phyloP scores from a whole-genome alignment of 805 yeast species.

The Metschnikowia henanensis region DNA sequence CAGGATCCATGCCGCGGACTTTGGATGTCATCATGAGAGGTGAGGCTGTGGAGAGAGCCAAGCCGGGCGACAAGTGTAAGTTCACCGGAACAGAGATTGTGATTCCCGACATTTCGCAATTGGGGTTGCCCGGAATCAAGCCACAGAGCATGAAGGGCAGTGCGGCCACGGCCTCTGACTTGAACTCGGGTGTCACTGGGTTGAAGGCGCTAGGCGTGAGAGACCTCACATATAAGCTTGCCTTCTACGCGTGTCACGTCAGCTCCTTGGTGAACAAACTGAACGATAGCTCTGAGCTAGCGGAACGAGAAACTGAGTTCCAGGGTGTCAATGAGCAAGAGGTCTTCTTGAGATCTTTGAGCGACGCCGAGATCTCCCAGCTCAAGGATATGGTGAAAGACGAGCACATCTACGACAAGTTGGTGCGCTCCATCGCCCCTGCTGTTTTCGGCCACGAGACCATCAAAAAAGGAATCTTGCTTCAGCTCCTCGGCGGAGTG shows the following conservation, averaged over 20 bases:
- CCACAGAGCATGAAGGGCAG: conserved; percentile 76
- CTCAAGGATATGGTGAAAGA: conserved; percentile 89
- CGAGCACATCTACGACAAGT: conserved; percentile 76
- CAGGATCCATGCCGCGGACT: conserved; percentile 98
- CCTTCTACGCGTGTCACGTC: conserved; percentile 91
- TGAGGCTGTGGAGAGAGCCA: conserved; percentile 92
- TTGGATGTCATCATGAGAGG: conserved; percentile 91
- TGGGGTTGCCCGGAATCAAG: conserved; percentile 93
- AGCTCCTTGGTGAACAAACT: conserved; percentile 52
- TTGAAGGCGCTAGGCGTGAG: conserved; percentile 89
- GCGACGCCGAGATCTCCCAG: conserved; percentile 80
- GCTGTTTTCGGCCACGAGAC: conserved; percentile 96
- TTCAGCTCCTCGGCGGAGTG: conserved; percentile 93
- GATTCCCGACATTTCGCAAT: conserved; percentile 89
- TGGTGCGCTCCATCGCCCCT: conserved; percentile 90
- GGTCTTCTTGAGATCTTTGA: conserved; percentile 70
- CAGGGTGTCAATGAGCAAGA: conserved; percentile 74
- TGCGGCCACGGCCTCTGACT: conserved; percentile 62
- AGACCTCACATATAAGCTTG: conserved; percentile 87
- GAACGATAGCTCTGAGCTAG: conserved; percentile 18
- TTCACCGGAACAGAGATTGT: conserved; percentile 96
- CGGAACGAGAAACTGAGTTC: conserved; percentile 27
- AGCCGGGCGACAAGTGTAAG: conserved; percentile 94
- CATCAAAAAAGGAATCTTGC: conserved; percentile 84
- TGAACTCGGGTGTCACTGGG: conserved; percentile 87